Conservation (phyloP, 768 basidiomycete genomes). For the Asterophora parasitica region DNA sequence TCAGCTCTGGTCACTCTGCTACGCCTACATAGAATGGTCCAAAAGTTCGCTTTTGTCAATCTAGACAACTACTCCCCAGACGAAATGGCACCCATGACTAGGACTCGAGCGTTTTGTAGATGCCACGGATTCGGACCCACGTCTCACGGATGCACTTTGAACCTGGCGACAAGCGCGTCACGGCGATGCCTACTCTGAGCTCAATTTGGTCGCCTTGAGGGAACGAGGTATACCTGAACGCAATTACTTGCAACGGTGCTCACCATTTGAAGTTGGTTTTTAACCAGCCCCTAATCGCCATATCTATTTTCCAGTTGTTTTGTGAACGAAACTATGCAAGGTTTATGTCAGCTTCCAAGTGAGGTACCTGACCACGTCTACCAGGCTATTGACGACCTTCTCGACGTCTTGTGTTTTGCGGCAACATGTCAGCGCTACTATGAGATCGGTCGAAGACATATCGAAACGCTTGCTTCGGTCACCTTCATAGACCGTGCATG, state of each 20-base stretch:
- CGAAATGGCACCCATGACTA: background rate
- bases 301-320: no score
- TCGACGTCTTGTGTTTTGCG: background rate
- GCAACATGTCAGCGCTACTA: constrained; percentile 1
- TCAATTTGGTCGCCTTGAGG: no score
- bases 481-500: constrained; percentile 5
- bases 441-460: background rate
- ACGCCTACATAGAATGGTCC: no score
- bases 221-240: no score
- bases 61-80: background rate
- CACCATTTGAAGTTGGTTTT: background rate
- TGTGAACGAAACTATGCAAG: background rate
- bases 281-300: no score
- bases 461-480: background rate
- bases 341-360: background rate
- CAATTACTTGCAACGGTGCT: background rate
- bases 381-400: background rate
- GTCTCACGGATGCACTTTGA: background rate
- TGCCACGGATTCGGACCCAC: no score
- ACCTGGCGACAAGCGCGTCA: background rate
- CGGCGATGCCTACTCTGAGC: background rate
- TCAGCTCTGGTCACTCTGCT: no score
- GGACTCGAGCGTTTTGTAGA: background rate
- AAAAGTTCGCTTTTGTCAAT: background rate
- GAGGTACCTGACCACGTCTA: background rate